Evolutionary conservation across 2,329 filamentous ascomycete species (phyloP), one percentile per base, ranked within the genome.

Genomic region (Chaetomiaceae sp.): DNA sequence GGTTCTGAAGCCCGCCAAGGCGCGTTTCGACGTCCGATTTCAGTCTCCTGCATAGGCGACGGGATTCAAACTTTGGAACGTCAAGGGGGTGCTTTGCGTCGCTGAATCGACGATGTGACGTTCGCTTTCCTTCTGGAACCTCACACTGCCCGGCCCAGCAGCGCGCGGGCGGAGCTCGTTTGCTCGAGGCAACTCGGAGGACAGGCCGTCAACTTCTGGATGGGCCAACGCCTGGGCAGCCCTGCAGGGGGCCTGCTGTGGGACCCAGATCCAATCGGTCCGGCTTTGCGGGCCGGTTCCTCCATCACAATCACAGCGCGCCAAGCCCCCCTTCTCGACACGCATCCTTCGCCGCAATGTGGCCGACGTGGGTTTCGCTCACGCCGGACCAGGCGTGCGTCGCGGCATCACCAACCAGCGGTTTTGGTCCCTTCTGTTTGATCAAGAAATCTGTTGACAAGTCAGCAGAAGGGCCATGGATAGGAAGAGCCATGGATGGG

Each of bases 231-330:
- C 16, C 23, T 47, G 37, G 45, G 31, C 19, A 19, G 40, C 20
- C 14, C 31, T 44, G 42, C 44, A 48, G 37, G 47, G 30, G 34
- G 25, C 14, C n/a, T n/a, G 40, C 19, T 34, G 46, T 56, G 55
- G 52, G 55, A 39, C 48, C 33, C 31, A 21, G 44, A 21, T 21
- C 17, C 44, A 54, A 48, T 50, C 54, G 54, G 53, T 50, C 53
- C 59, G 59, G 59, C 55, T 60, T 43, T 44, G 47, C 59, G 59
- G 59, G 42, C 59, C 59, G 59, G 49, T 33, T 27, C 50, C 42
- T 45, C 48, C 50, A 55, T 37, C 23, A 41, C 31, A 41, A 51
- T 48, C 40, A 30, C 31, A 40, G 49, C 34, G 49, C 50, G 43
- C 59, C 59, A 48, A 63, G 55, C 16, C 48, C 50, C 8, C 58